Conservation (phyloP, 805 yeast species). For the Dipodascus geniculatus region DNA sequence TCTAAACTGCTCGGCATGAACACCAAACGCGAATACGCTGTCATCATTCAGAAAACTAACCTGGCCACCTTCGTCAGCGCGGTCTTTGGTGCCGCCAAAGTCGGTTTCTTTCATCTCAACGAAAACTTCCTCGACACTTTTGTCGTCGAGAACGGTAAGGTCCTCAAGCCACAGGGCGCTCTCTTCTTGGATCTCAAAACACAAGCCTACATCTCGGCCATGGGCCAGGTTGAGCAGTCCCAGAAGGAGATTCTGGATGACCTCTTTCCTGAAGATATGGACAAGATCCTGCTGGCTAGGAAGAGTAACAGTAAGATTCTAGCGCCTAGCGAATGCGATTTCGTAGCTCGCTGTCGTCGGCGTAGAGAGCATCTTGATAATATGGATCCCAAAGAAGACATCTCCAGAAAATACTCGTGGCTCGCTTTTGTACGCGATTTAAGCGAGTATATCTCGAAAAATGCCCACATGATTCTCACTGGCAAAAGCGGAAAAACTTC, state of each 20-base stretch:
- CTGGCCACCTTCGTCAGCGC: slow-evolving; percentile 84
- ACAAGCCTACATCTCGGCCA: slow-evolving; percentile 85
- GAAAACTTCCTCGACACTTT: slow-evolving; percentile 78
- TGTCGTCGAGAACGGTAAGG: slow-evolving; percentile 56
- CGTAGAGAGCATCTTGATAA: slow-evolving; percentile 51
- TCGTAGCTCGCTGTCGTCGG: slow-evolving; percentile 58
- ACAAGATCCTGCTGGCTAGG: slow-evolving; percentile 29
- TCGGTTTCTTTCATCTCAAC: slow-evolving; percentile 79
- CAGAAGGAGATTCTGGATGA: slow-evolving; percentile 59
- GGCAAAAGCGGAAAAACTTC: slow-evolving; percentile 1
- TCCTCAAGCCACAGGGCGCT: slow-evolving; percentile 71
- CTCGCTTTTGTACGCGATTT: slow-evolving; percentile 67
- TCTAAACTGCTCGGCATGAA: slow-evolving; percentile 3
- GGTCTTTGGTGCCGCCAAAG: slow-evolving; percentile 69
- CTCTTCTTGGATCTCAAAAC: slow-evolving; percentile 82
- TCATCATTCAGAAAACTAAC: slow-evolving; percentile 72
- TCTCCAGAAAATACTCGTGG: slow-evolving; percentile 77
- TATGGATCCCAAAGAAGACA: slow-evolving; percentile 34
- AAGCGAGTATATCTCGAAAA: slow-evolving; percentile 64
- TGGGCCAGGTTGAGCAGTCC: slow-evolving; percentile 48
- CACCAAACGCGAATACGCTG: slow-evolving; percentile 28
- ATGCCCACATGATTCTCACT: slow-evolving; percentile 12
- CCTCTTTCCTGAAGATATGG: slow-evolving; percentile 59
- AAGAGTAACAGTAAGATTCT: slow-evolving; percentile 25
- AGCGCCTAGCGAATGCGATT: slow-evolving; percentile 71